Evolutionary conservation across 2,329 filamentous ascomycete species (phyloP).

Genomic region (Penicillium corylophilum): DNA sequence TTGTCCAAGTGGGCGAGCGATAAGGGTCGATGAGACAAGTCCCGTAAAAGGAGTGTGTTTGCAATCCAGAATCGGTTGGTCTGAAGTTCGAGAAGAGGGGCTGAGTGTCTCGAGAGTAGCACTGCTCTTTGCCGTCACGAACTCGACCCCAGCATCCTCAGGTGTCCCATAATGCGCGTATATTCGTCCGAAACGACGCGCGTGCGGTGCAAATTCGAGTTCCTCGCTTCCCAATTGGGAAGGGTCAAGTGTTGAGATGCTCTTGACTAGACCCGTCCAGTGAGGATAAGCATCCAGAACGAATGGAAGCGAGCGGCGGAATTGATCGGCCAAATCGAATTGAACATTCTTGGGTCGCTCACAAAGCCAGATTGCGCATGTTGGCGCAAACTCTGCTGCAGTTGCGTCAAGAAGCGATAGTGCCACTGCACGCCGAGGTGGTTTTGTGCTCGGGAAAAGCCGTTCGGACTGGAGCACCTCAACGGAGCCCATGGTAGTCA

Average conservation of each 20-base stretch:
- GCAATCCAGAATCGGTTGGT: slow-evolving; percentile 13
- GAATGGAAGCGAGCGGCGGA: slow-evolving; percentile 14
- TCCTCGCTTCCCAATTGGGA: slow-evolving; percentile 1
- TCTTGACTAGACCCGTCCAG: slow-evolving; percentile 43
- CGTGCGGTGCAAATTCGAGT: slow-evolving; percentile 9
- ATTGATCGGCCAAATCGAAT: slow-evolving; percentile 12
- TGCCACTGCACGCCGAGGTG: slow-evolving; percentile 9
- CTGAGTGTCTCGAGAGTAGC: slow-evolving; percentile 20
- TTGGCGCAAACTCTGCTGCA: slow-evolving; percentile 41
- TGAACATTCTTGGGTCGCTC: slow-evolving; percentile 24
- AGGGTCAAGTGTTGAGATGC: slow-evolving; percentile 5
- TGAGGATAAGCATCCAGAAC: slow-evolving; percentile 34
- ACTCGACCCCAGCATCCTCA: slow-evolving; percentile 46
- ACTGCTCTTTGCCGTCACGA: slow-evolving; percentile 29
- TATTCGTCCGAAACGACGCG: slow-evolving; percentile 32
- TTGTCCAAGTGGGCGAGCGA: slow-evolving; percentile 1
- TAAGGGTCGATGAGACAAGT: background rate
- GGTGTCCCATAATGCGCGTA: slow-evolving; percentile 34
- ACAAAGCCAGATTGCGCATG: slow-evolving; percentile 49
- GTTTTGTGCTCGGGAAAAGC: slow-evolving; percentile 14
- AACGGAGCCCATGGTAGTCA: background rate
- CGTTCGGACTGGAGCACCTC: slow-evolving; percentile 14
- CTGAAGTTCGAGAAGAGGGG: slow-evolving; percentile 23
- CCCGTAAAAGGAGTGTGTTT: background rate
- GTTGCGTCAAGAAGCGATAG: slow-evolving; percentile 41